phyloP scores from a whole-genome alignment of 2,329 filamentous ascomycete species.

The Phaeosphaeria sp. region DNA sequence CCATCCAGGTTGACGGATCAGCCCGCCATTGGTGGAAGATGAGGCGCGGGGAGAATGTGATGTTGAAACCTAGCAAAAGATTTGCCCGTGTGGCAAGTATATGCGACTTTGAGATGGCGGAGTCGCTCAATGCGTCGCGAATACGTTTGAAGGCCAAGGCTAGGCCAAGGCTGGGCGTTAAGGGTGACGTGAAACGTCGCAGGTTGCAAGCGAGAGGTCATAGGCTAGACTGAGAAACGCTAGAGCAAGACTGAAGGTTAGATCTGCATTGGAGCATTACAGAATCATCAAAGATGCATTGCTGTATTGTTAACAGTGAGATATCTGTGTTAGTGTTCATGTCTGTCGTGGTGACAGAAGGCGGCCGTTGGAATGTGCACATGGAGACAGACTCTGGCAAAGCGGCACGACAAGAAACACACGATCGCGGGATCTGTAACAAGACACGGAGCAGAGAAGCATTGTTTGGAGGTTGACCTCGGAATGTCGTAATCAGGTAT shows the following conservation, averaged over 20 bases:
- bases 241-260: not conserved
- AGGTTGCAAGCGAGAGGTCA: constrained; percentile 1
- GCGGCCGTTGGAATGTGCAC: not conserved
- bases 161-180: constrained; percentile 9
- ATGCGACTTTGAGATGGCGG: constrained; percentile 5
- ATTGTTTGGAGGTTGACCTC: not conserved
- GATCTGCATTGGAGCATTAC: not conserved
- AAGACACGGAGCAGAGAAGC: not conserved
- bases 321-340: not conserved
- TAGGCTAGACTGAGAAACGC: not conserved
- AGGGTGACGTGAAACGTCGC: constrained; percentile 7
- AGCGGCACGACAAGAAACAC: not conserved
- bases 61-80: not conserved
- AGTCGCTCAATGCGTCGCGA: constrained; percentile 5
- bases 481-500: not conserved
- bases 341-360: not conserved
- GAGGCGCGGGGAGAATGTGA: not conserved
- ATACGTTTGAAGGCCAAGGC: constrained; percentile 8
- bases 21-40: constrained; percentile 4
- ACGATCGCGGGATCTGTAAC: not conserved
- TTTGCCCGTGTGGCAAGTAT: constrained; percentile 2
- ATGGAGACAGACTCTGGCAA: not conserved
- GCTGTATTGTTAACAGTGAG: not conserved
- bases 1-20: not conserved
- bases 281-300: not conserved